A percentile compares a stretch with the other conserved stretches of the same genome.
Evolutionary conservation across 2,329 filamentous ascomycete genomes (phyloP).

Genomic region (Cryoendolithus antarcticus): DNA sequence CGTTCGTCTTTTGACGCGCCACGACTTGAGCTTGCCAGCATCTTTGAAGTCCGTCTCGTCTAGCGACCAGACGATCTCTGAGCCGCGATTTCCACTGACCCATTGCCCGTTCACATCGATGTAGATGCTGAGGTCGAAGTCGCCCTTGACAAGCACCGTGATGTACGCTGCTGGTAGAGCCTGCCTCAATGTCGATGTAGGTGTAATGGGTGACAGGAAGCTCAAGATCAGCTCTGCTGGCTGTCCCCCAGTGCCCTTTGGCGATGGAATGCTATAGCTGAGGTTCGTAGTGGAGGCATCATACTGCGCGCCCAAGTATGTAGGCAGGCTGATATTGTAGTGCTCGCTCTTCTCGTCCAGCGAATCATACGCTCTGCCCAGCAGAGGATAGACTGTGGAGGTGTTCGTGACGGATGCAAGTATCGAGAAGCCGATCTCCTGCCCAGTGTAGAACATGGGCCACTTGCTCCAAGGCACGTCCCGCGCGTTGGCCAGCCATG

Average conservation of each 20-base stretch:
- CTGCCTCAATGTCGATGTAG: constrained; percentile 67
- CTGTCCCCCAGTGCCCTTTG: constrained; percentile 21
- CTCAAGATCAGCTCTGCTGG: constrained; percentile 47
- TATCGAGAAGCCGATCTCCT: constrained; percentile 50
- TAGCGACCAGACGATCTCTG: constrained; percentile 58
- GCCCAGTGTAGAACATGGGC: constrained; percentile 76
- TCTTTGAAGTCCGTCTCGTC: constrained; percentile 27
- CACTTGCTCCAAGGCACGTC: constrained; percentile 68
- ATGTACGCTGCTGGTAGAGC: constrained; percentile 74
- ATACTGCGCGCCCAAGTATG: constrained; percentile 49
- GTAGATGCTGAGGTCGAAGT: constrained; percentile 39
- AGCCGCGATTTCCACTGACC: constrained; percentile 64
- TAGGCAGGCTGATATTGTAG: constrained; percentile 47
- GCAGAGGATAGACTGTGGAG: constrained; percentile 49
- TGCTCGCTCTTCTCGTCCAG: constrained; percentile 34
- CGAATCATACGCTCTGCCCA: constrained; percentile 55
- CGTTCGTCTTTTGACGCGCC: constrained; percentile 46
- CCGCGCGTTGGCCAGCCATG: constrained; percentile 52
- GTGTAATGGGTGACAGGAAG: constrained; percentile 67
- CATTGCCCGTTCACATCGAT: constrained; percentile 49
- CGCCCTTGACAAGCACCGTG: constrained; percentile 56
- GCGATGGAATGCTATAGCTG: constrained; percentile 47
- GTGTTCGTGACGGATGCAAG: constrained; percentile 49
- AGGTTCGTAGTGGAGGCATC: constrained; percentile 61
- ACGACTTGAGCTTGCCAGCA: constrained; percentile 45